Base-by-base conservation (phyloP, 2,329 filamentous ascomycete genomes). In the Trichoderma hamatum region DNA sequence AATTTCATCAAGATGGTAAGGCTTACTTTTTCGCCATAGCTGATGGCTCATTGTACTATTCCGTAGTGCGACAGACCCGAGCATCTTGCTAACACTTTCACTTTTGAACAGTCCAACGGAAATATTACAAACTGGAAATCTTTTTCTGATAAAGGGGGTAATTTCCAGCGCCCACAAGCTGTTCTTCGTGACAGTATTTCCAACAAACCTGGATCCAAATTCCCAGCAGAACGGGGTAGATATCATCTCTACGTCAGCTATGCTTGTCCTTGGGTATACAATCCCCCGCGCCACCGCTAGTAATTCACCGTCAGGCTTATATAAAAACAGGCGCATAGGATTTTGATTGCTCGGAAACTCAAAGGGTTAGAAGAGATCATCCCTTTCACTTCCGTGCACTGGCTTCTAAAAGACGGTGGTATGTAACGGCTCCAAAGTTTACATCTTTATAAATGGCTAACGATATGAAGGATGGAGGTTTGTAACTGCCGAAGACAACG, bases 231-330 rank as follows among this genome's bases (percentile, higher is more conserved):
- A 82, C 92, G 92, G 81, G 92, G 87, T 67, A 87, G 95, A 69
- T 98, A 98, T 79, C 95, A 98, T 81, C 88, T 98, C 73, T 98
- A 94, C 78, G 90, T 97, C 73, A 94, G 91, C 74, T 97, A 96
- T 80, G 94, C 94, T 10, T 97, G 94, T 80, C 94, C 94, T 3
- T 97, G 94, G 94, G 90, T 83, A 73, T 69, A 79, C 73, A 19
- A 3, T 24, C 24, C 28, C 34, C 16, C 26, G 7, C 9, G 5
- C 28, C 21, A 21, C 19, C 24, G 28, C 1, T 14, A 19, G 1
- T 21, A 36, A 30, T 39, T 1, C 3, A 11, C 4, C 1, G 6
- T 6, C 14, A 68, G 13, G 5, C 65, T 68, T 2, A 68, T 19
- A 21, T n/a, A 14, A 10, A 7, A 24, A 32, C 21, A 82, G 80